Percentiles rank a stretch among this genome's conserved stretches.
Conservation (phyloP, 257 asterid genomes). For the Solanum sparsipilum region DNA sequence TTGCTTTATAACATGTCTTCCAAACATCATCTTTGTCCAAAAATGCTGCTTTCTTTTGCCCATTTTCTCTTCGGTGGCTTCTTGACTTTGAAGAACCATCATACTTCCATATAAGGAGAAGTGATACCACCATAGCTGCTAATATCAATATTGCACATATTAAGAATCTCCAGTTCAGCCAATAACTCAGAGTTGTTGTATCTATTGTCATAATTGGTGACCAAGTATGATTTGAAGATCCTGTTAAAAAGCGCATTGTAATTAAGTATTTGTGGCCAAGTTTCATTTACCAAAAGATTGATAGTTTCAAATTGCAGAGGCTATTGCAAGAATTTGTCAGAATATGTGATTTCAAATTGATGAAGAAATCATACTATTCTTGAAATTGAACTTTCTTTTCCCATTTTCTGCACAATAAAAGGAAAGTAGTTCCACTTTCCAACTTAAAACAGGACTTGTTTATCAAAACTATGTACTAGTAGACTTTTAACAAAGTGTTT, state of each 20-base stretch:
- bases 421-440: background rate
- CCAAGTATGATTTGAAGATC: conserved; percentile 25
- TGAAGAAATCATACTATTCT: background rate
- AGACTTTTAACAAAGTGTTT: background rate
- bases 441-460: background rate
- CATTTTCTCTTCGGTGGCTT: conserved; percentile 7
- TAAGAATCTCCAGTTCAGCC: conserved; percentile 89
- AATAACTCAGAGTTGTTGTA: conserved; percentile 50
- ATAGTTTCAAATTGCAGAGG: background rate
- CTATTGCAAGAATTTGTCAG: background rate
- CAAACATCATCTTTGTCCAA: conserved; percentile 57
- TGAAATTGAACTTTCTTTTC: background rate
- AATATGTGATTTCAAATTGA: background rate
- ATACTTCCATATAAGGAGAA: conserved; percentile 50
- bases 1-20: conserved; percentile 46
- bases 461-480: background rate
- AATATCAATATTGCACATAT: conserved; percentile 56
- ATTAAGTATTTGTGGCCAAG: background rate
- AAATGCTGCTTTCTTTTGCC: conserved; percentile 21
- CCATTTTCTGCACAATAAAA: background rate
- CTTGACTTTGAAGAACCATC: conserved; percentile 41
- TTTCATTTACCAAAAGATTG: background rate
- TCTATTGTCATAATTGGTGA: conserved; percentile 37
- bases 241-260: conserved; percentile 31
- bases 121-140: conserved; percentile 29